Percentiles rank a stretch among this genome's conserved stretches.
Conservation (phyloP, 2,329 filamentous ascomycete genomes). For the Botrytis squamosa region DNA sequence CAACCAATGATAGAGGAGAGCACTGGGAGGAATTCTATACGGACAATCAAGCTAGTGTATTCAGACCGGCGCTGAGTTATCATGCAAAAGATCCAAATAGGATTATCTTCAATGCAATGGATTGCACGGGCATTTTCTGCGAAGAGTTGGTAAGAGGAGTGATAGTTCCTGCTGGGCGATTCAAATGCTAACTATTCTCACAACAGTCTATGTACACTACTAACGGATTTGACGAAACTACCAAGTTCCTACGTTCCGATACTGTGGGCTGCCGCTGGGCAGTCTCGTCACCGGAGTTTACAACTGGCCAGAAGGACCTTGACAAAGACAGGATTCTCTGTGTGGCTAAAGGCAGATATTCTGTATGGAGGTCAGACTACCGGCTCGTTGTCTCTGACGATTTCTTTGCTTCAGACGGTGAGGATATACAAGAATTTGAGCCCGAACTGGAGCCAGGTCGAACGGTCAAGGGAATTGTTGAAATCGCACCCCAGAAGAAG, state of each 20-base stretch:
- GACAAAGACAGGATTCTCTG: conserved; percentile 76
- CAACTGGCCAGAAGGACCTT: conserved; percentile 61
- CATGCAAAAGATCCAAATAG: conserved; percentile 81
- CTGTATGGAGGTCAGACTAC: conserved; percentile 69
- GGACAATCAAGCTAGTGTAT: conserved; percentile 55
- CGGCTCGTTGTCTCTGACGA: conserved; percentile 78
- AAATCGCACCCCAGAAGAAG: conserved; percentile 79
- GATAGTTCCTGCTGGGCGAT: background rate
- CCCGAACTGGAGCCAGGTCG: conserved; percentile 72
- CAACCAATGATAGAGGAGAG: conserved; percentile 78
- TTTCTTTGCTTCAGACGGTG: conserved; percentile 65
- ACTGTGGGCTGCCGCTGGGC: conserved; percentile 86
- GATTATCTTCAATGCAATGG: conserved; percentile 79
- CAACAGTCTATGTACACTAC: conserved; percentile 66
- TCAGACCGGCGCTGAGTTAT: conserved; percentile 64
- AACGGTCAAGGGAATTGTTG: conserved; percentile 76
- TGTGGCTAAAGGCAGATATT: conserved; percentile 71
- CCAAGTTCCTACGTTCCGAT: conserved; percentile 63
- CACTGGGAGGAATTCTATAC: conserved; percentile 75
- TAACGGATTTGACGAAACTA: conserved; percentile 74
- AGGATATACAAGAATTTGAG: conserved; percentile 63
- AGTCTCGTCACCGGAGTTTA: conserved; percentile 71
- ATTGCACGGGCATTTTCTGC: conserved; percentile 64
- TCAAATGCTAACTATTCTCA: conserved; percentile 23
- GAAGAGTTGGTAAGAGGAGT: conserved; percentile 49